phyloP scores from a whole-genome alignment of 2,329 filamentous ascomycete genomes.

The Zymoseptoria ardabiliae region DNA sequence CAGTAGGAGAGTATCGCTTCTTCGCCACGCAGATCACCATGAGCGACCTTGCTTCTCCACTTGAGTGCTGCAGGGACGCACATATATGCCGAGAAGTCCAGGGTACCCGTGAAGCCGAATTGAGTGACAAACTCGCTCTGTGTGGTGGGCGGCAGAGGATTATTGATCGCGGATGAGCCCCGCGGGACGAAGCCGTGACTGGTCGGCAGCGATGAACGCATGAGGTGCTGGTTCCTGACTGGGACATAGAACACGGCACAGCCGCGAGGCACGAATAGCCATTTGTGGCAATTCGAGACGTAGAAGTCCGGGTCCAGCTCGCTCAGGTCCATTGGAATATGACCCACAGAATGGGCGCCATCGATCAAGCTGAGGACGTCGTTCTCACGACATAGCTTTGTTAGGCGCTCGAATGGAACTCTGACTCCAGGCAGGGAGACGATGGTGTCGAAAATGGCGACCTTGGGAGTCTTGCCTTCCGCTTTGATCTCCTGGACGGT shows the following conservation, averaged over 20 bases:
- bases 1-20: conserved; percentile 58
- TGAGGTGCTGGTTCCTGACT: conserved; percentile 63
- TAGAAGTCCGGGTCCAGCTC: conserved; percentile 75
- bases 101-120: conserved; percentile 61
- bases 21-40: conserved; percentile 54
- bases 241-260: conserved; percentile 79
- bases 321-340: conserved; percentile 62
- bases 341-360: conserved; percentile 77
- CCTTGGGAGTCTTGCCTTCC: conserved; percentile 54
- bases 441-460: conserved; percentile 75
- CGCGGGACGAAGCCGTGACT: conserved; percentile 65
- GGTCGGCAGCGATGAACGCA: conserved; percentile 69
- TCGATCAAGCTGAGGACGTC: conserved; percentile 70
- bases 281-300: conserved; percentile 82
- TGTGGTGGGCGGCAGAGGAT: conserved; percentile 34
- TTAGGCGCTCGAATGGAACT: conserved; percentile 68
- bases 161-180: conserved; percentile 20
- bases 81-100: conserved; percentile 63
- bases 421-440: conserved; percentile 70
- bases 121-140: conserved; percentile 58
- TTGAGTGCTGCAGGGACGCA: conserved; percentile 62
- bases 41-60: conserved; percentile 49
- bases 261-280: conserved; percentile 73
- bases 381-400: conserved; percentile 56
- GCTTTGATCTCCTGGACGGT: conserved; percentile 48